Evolutionary conservation across 352 stramenopile genomes (phyloP).

Genomic region (Paralagenidium karlingii): DNA sequence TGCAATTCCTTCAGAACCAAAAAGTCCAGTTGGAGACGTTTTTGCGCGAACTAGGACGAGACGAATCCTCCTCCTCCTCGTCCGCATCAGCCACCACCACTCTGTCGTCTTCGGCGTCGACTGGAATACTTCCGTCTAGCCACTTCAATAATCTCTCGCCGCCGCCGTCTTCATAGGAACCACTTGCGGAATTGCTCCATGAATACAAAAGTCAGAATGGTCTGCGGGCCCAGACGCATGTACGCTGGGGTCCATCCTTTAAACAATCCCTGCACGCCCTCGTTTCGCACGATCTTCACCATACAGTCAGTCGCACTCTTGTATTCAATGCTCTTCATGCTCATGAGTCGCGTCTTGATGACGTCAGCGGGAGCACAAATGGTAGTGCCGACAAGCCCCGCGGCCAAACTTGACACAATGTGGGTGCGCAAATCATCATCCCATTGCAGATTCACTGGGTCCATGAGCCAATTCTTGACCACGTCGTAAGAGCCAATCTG

Average conservation of each 20-base stretch:
- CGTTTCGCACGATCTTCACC: slow-evolving; percentile 58
- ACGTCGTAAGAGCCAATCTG: slow-evolving; percentile 78
- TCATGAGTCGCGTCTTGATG: slow-evolving; percentile 77
- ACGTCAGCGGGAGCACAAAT: slow-evolving; percentile 67
- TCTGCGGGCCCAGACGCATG: slow-evolving; percentile 73
- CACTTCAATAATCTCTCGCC: too few species aligned
- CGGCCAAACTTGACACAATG: slow-evolving; percentile 60
- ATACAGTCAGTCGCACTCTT: slow-evolving; percentile 72
- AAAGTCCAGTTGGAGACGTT: slow-evolving; percentile 21
- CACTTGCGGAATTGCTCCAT: slow-evolving; percentile 65
- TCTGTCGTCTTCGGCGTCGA: too few species aligned
- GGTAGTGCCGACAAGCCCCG: slow-evolving; percentile 63
- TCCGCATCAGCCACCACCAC: too few species aligned
- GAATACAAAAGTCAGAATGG: slow-evolving; percentile 79
- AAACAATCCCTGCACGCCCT: slow-evolving; percentile 65
- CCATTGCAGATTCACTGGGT: slow-evolving; percentile 23
- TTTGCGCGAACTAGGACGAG: slow-evolving; percentile 15
- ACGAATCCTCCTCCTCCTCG: too few species aligned
- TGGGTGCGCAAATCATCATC: slow-evolving; percentile 64
- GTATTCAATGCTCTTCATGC: slow-evolving; percentile 74
- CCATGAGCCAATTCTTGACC: slow-evolving; percentile 42
- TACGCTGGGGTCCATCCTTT: slow-evolving; percentile 76
- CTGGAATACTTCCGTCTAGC: too few species aligned
- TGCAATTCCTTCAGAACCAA: slow-evolving; percentile 22
- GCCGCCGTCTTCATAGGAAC: too few species aligned